Evolutionary conservation across 2,329 filamentous ascomycete genomes (phyloP).

Genomic region (Fusarium sulawesiense): DNA sequence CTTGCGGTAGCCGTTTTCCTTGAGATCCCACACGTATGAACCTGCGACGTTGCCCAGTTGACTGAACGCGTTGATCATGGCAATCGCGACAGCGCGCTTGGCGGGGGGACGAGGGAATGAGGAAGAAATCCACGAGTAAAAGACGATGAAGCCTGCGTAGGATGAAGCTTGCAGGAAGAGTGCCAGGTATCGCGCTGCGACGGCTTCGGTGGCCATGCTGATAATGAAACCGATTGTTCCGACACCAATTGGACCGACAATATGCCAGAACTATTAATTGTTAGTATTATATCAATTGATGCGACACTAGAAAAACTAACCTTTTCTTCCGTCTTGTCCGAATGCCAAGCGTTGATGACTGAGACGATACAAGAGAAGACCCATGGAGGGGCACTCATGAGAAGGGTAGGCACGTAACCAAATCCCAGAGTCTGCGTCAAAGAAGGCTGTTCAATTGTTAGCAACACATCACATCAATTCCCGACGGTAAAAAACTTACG

Average conservation of each 20-base stretch:
- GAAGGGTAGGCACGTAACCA: slow-evolving; percentile 62
- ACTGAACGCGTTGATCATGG: slow-evolving; percentile 68
- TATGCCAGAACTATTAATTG: slow-evolving; percentile 65
- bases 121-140: slow-evolving; percentile 69
- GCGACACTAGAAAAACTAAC: slow-evolving; percentile 43
- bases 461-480: neutral
- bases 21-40: slow-evolving; percentile 71
- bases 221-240: slow-evolving; percentile 70
- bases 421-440: slow-evolving; percentile 66
- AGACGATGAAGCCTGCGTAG: slow-evolving; percentile 69
- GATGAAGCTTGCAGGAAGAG: slow-evolving; percentile 69
- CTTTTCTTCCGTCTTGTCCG: slow-evolving; percentile 66
- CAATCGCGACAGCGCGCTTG: slow-evolving; percentile 70
- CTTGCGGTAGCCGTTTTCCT: slow-evolving; percentile 69
- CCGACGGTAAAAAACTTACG: slow-evolving; percentile 10
- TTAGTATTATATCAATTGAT: neutral
- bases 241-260: slow-evolving; percentile 62
- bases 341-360: slow-evolving; percentile 65
- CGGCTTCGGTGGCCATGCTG: slow-evolving; percentile 67
- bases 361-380: slow-evolving; percentile 69
- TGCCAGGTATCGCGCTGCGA: slow-evolving; percentile 68
- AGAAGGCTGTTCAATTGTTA: slow-evolving; percentile 50
- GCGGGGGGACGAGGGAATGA: slow-evolving; percentile 69
- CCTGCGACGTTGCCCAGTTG: slow-evolving; percentile 70
- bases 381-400: slow-evolving; percentile 70